Evolutionary conservation across 495 filamentous ascomycete genomes (phyloP), one percentile per base, ranked within the genome.

Genomic region (Penicillium angulare): DNA sequence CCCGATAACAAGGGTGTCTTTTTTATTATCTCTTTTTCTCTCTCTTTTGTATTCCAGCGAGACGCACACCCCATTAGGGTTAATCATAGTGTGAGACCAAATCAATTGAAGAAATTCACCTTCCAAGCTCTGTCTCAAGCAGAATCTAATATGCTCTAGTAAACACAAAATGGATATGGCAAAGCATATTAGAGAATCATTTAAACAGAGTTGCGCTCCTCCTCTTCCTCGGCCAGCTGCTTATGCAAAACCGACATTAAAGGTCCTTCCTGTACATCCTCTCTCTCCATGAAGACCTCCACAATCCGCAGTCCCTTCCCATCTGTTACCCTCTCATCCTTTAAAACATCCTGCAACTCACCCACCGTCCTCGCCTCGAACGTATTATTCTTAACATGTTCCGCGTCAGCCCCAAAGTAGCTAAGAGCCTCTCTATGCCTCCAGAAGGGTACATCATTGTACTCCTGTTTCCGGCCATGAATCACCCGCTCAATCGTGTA

Each of bases 401-500:
- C 52, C 26, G 70, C 65, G 26, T 56, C 51, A 1, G 69, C 76
- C 0, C 76, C 75, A 46, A 80, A 77, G 47, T 75, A 73, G 15
- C 41, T 57, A 5, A 74, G 57, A 4, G 71, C 66, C 35, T 71
- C 56, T 5, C 61, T 56, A 63, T 87, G 86, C 27, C 82, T 68
- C 88, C 88, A 92, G 16, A 66, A 65, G 1, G 68, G 63, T 34
- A 90, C 79, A 62, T 90, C 85, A 55, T 92, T 92, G 70, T 92
- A 91, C n/a, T 57, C 65, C 27, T 78, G 80, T n/a, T 87, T 70
- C 70, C 85, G 79, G 38, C 86, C 86, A 64, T 90, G 85, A 56
- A 90, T 90, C 45, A 73, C 81, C 21, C 86, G 79, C 71, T 90
- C 86, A 55, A 88, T 88, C 2, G 86, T 88, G 68, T 80, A 89